Conservation (phyloP, 768 basidiomycete genomes). For the Rhizopogon salebrosus region DNA sequence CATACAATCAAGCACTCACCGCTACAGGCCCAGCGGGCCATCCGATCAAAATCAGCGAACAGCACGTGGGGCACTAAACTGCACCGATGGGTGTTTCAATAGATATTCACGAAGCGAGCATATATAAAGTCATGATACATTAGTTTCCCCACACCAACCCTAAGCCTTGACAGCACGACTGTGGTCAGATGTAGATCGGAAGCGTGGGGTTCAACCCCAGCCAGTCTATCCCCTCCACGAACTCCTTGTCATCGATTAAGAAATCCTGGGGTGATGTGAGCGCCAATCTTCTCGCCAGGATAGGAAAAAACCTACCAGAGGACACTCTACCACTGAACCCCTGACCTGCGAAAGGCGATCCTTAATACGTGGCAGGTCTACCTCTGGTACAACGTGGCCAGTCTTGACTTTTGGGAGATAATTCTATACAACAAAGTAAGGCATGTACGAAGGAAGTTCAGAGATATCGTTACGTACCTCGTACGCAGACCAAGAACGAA, state of each 20-base stretch:
- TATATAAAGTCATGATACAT: too few species aligned
- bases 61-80: not conserved
- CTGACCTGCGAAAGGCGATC: conserved; percentile 62
- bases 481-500: conserved; percentile 75
- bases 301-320: conserved; percentile 44
- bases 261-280: conserved; percentile 54
- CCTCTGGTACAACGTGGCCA: conserved; percentile 72
- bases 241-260: conserved; percentile 73
- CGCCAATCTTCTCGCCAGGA: not conserved
- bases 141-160: too few species aligned
- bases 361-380: conserved; percentile 70
- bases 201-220: conserved; percentile 68
- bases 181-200: conserved; percentile 63
- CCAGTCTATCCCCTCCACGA: conserved; percentile 72
- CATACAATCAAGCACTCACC: too few species aligned
- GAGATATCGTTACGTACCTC: conserved; percentile 41
- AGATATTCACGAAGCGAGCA: too few species aligned
- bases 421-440: conserved; percentile 35
- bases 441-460: not conserved
- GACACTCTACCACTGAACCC: conserved; percentile 73
- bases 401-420: conserved; percentile 74
- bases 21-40: too few species aligned
- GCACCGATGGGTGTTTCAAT: not conserved
- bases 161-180: not conserved
- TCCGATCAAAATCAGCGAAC: too few species aligned